Conservation (phyloP, 345 rosid genomes). For the Syzygium oleosum region DNA sequence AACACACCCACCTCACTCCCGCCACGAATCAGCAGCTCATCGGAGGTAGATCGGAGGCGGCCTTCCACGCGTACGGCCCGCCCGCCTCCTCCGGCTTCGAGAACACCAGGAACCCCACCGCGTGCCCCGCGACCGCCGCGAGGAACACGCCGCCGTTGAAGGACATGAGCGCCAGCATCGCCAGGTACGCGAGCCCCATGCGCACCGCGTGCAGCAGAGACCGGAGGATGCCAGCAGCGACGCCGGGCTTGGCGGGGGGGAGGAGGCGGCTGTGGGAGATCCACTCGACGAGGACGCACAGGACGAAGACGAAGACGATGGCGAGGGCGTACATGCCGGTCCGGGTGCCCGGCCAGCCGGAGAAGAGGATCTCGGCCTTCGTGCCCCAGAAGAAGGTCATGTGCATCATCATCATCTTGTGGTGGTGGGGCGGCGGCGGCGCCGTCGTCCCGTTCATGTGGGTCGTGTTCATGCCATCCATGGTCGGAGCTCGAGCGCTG, state of each 20-base stretch:
- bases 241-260: conserved; percentile 12
- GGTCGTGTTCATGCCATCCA: neutral
- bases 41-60: conserved; percentile 8
- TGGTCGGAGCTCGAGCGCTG: neutral
- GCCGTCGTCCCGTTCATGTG: conserved; percentile 1
- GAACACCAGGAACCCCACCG: conserved; percentile 55
- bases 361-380: conserved; percentile 48
- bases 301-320: conserved; percentile 32
- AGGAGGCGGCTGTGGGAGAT: conserved; percentile 33
- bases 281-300: conserved; percentile 42
- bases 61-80: neutral
- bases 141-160: conserved; percentile 73
- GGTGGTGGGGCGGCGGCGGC: conserved; percentile 7
- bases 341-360: conserved; percentile 57
- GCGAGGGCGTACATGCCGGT: conserved; percentile 48
- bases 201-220: conserved; percentile 37
- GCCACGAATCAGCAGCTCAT: conserved; percentile 14
- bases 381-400: conserved; percentile 78
- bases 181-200: conserved; percentile 49
- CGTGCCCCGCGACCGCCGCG: conserved; percentile 59
- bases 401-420: conserved; percentile 39
- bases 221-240: conserved; percentile 37
- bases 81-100: conserved; percentile 9
- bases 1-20: neutral
- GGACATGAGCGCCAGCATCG: conserved; percentile 87